These are phyloP conservation scores for Cutaneotrichosporon dermatis DNA, from an alignment of 1,284 basidiomycete species.

Conservation along the genomic window DNA sequence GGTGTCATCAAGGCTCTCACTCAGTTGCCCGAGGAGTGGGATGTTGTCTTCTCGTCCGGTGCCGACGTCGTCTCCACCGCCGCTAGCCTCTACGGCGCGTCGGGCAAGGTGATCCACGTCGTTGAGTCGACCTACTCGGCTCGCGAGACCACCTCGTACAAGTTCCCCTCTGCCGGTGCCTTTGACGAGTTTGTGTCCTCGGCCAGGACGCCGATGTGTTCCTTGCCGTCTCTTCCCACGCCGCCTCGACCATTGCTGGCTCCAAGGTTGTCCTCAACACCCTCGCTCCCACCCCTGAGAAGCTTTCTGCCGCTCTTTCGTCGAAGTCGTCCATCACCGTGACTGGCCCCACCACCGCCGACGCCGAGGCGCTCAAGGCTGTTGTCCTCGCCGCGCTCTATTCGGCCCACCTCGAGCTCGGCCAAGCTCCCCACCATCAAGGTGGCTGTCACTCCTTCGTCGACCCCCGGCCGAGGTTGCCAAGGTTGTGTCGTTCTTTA, in stretches of 20 bases:
- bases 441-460: constrained; percentile 30
- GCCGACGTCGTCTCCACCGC: constrained; percentile 73
- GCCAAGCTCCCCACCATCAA: constrained; percentile 42
- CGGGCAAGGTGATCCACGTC: constrained; percentile 42
- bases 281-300: constrained; percentile 34
- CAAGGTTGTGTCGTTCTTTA: constrained; percentile 51
- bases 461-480: constrained; percentile 19
- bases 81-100: constrained; percentile 34
- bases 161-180: constrained; percentile 33
- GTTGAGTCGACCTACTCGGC: constrained; percentile 45
- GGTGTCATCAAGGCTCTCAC: constrained; percentile 53
- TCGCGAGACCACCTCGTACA: constrained; percentile 39
- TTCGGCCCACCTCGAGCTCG: constrained; percentile 39
- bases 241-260: constrained; percentile 29
- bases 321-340: constrained; percentile 36
- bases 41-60: constrained; percentile 74
- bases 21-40: constrained; percentile 62
- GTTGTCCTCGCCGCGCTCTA: constrained; percentile 53
- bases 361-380: constrained; percentile 44
- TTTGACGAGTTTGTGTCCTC: constrained; percentile 29
- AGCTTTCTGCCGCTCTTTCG: constrained; percentile 32
- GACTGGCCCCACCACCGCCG: constrained; percentile 34
- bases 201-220: constrained; percentile 29
- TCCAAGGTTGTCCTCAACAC: constrained; percentile 39
- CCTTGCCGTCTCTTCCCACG: constrained; percentile 36